phyloP scores from a whole-genome alignment of 2,329 filamentous ascomycete species.

The Microascus cirrosus region DNA sequence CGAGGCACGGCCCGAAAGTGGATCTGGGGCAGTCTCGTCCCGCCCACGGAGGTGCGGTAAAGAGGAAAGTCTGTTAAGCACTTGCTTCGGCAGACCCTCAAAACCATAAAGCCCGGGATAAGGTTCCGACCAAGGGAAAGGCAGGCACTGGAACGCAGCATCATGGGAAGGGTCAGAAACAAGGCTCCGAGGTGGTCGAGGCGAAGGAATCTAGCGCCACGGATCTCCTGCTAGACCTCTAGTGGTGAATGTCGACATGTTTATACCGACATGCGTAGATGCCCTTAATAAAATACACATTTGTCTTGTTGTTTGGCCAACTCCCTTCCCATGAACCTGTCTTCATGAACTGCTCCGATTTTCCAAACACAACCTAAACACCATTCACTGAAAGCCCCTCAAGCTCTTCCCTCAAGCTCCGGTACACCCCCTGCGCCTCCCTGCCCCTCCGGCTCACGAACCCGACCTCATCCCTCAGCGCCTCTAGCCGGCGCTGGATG shows the following conservation, averaged over 20 bases:
- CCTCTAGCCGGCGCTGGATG: slow-evolving; percentile 59
- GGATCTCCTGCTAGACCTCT: neutral
- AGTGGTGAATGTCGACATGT: neutral
- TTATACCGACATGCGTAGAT: neutral
- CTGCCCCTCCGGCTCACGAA: slow-evolving; percentile 73
- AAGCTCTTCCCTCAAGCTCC: slow-evolving; percentile 66
- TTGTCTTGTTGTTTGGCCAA: neutral
- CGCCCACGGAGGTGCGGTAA: neutral
- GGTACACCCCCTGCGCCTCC: slow-evolving; percentile 82
- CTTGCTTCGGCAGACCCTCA: neutral
- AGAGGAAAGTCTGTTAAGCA: neutral
- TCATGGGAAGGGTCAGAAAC: neutral
- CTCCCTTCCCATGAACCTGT: neutral
- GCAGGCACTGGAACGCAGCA: neutral
- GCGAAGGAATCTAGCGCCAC: neutral
- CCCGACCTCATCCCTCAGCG: slow-evolving; percentile 70
- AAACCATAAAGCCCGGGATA: too few relatives aligned
- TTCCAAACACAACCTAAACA: neutral
- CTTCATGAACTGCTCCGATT: slow-evolving; percentile 11
- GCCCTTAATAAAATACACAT: neutral
- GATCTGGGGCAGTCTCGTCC: neutral
- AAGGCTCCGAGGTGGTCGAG: neutral
- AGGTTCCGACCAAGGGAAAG: neutral
- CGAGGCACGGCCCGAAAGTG: neutral
- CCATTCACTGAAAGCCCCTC: slow-evolving; percentile 32